These are phyloP conservation scores for Claviceps lovelessii DNA, from an alignment of 2,329 filamentous ascomycete species.

Conservation along the genomic window DNA sequence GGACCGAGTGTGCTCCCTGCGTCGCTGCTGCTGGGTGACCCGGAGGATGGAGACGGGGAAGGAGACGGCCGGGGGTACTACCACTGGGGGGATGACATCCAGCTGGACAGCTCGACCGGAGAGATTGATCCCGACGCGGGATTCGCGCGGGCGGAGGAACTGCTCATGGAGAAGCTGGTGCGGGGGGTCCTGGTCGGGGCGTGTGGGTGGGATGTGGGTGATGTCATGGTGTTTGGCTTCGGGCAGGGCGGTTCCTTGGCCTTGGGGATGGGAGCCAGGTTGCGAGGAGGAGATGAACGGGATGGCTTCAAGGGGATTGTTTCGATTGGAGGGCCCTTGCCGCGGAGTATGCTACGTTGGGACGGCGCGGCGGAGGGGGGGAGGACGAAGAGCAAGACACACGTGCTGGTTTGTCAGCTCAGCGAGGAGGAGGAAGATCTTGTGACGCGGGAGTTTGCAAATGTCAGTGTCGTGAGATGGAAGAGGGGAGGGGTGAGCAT, in stretches of 20 bases:
- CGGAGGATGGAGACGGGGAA: not conserved
- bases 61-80: slow-evolving; percentile 21
- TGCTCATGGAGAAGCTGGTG: slow-evolving; percentile 38
- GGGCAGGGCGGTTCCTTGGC: slow-evolving; percentile 53
- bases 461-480: slow-evolving; percentile 56
- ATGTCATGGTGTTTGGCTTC: slow-evolving; percentile 52
- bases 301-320: slow-evolving; percentile 40
- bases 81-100: slow-evolving; percentile 56
- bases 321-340: slow-evolving; percentile 47
- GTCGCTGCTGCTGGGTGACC: slow-evolving; percentile 40
- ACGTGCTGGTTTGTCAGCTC: slow-evolving; percentile 45
- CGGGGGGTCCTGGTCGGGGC: slow-evolving; percentile 33
- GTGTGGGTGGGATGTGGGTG: slow-evolving; percentile 44
- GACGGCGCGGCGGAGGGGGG: slow-evolving; percentile 25
- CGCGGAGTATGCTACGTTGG: slow-evolving; percentile 31
- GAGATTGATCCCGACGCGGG: slow-evolving; percentile 48
- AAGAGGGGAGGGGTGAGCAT: slow-evolving; percentile 60
- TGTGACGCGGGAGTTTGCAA: slow-evolving; percentile 50
- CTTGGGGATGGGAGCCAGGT: slow-evolving; percentile 36
- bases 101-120: slow-evolving; percentile 34
- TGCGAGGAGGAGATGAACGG: slow-evolving; percentile 4
- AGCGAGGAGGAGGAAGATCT: slow-evolving; percentile 49
- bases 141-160: slow-evolving; percentile 32
- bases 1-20: slow-evolving; percentile 48
- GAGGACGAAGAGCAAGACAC: slow-evolving; percentile 44